phyloP scores from a whole-genome alignment of 2,329 filamentous ascomycete species.

The Fusarium udum region DNA sequence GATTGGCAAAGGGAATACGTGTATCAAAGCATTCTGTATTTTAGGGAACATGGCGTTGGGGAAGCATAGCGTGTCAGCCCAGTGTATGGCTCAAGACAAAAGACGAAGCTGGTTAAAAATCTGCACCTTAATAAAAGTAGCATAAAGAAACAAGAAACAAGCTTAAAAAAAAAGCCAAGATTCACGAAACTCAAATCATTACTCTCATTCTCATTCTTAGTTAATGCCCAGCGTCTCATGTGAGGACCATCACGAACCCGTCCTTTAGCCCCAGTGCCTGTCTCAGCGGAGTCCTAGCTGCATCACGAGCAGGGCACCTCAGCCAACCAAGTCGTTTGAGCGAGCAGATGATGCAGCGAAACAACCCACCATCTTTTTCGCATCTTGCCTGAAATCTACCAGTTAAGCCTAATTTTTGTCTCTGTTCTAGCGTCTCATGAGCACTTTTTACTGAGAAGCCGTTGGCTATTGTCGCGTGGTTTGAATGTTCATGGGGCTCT shows the following conservation, averaged over 20 bases:
- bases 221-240: slow-evolving; percentile 32
- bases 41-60: slow-evolving; percentile 23
- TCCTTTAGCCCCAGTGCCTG: slow-evolving; percentile 10
- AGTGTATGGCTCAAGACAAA: slow-evolving; percentile 21
- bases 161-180: not conserved
- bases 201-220: not conserved
- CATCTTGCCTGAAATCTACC: slow-evolving; percentile 1
- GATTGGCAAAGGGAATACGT: not conserved
- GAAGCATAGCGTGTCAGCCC: slow-evolving; percentile 1
- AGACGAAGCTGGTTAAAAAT: not conserved
- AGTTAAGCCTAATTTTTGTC: not conserved
- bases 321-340: slow-evolving; percentile 27
- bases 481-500: slow-evolving; percentile 5
- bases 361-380: slow-evolving; percentile 29
- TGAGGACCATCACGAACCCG: slow-evolving; percentile 35
- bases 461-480: slow-evolving; percentile 29
- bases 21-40: slow-evolving; percentile 20
- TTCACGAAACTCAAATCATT: slow-evolving; percentile 5
- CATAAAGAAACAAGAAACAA: not conserved
- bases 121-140: not conserved
- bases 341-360: slow-evolving; percentile 32
- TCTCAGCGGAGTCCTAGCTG: slow-evolving; percentile 30
- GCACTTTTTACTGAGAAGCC: not conserved
- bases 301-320: slow-evolving; percentile 29
- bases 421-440: slow-evolving; percentile 29